phyloP scores from a whole-genome alignment of 2,329 filamentous ascomycete species.

The Fusarium papillatum region DNA sequence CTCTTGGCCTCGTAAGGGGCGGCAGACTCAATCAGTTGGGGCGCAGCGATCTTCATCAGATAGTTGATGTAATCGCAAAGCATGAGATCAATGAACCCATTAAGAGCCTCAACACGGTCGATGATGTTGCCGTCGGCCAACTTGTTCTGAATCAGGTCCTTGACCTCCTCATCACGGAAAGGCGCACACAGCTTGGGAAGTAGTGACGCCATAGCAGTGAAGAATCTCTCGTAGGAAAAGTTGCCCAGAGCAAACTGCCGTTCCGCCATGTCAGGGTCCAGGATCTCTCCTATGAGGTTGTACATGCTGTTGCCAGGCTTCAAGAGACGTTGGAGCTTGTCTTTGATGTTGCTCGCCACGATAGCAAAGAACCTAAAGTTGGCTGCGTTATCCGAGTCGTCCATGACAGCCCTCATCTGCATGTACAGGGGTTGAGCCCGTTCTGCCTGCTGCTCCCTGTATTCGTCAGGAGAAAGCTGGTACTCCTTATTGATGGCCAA shows the following conservation, averaged over 20 bases:
- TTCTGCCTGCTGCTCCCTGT: constrained; percentile 67
- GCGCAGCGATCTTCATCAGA: constrained; percentile 78
- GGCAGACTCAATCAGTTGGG: constrained; percentile 78
- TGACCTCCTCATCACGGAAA: constrained; percentile 82
- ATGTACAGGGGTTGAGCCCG: constrained; percentile 63
- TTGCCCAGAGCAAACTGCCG: constrained; percentile 78
- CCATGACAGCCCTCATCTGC: constrained; percentile 75
- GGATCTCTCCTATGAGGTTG: constrained; percentile 79
- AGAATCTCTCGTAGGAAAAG: constrained; percentile 87
- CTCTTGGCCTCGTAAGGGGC: constrained; percentile 80
- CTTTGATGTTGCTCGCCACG: constrained; percentile 78
- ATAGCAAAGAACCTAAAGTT: constrained; percentile 78
- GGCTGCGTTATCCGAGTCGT: constrained; percentile 72
- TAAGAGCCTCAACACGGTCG: constrained; percentile 80
- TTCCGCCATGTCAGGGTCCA: constrained; percentile 80
- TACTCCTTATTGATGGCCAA: constrained; percentile 85
- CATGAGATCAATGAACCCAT: constrained; percentile 83
- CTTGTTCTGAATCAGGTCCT: constrained; percentile 74
- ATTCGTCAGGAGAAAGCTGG: constrained; percentile 74
- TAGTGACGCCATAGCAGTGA: constrained; percentile 80
- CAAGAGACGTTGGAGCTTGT: constrained; percentile 80
- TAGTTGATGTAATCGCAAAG: constrained; percentile 89
- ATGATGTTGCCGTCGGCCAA: constrained; percentile 75
- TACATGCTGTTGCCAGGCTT: constrained; percentile 81
- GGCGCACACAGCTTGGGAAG: constrained; percentile 86